These are phyloP conservation scores for Schizochytrium sp. DNA, from an alignment of 108 stramenopile genomes.

Conservation along the genomic window DNA sequence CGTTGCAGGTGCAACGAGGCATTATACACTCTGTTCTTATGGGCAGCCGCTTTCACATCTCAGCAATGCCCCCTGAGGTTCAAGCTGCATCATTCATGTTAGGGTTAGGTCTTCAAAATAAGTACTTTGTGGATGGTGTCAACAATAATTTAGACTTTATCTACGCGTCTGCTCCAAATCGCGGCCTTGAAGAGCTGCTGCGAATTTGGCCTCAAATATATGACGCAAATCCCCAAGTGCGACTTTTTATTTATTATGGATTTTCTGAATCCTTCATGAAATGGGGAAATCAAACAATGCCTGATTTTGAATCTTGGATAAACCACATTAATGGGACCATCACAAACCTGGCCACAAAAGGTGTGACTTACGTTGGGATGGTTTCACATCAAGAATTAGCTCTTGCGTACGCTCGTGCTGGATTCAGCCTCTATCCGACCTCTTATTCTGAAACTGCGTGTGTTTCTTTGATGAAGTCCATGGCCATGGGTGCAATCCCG, in stretches of 20 bases:
- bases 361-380: conserved; percentile 73
- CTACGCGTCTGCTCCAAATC: conserved; percentile 72
- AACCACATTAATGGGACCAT: conserved; percentile 29
- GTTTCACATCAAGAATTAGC: conserved; percentile 68
- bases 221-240: conserved; percentile 61
- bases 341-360: conserved; percentile 61
- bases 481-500: conserved; percentile 75
- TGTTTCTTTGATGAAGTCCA: conserved; percentile 74
- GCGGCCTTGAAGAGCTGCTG: conserved; percentile 67
- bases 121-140: conserved; percentile 63
- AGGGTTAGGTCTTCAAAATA: conserved; percentile 66
- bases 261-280: conserved; percentile 66
- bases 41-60: conserved; percentile 65
- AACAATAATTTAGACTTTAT: conserved; percentile 65
- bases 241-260: conserved; percentile 72
- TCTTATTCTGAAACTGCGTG: conserved; percentile 75
- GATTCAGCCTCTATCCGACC: conserved; percentile 76
- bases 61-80: conserved; percentile 7
- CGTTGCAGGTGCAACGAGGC: neutral
- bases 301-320: conserved; percentile 64
- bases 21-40: conserved; percentile 63
- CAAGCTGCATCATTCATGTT: neutral
- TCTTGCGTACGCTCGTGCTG: conserved; percentile 66
- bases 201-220: conserved; percentile 68
- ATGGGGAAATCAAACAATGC: conserved; percentile 61